A percentile compares a stretch with the other conserved stretches of the same genome.
phyloP scores from a whole-genome alignment of 768 basidiomycete species.

The Suillus brevipes region DNA sequence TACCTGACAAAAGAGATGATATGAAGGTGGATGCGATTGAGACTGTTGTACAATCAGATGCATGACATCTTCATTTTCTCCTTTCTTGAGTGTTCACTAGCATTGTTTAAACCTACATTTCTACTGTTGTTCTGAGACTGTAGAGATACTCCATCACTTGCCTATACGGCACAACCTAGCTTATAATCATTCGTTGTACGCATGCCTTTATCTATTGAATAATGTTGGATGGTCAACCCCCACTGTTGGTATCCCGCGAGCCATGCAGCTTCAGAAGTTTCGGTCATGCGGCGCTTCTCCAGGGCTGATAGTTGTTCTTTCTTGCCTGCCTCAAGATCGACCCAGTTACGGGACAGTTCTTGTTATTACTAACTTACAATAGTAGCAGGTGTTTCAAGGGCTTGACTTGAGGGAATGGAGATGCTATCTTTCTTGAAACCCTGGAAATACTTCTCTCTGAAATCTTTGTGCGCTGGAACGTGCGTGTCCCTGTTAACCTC shows the following conservation, averaged over 20 bases:
- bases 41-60: too few species aligned
- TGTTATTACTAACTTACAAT: background rate
- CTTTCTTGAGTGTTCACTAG: background rate
- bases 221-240: background rate
- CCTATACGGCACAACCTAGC: background rate
- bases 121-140: background rate
- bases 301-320: background rate
- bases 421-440: conserved; percentile 59
- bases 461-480: conserved; percentile 85
- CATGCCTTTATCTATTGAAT: background rate
- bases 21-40: background rate
- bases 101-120: background rate
- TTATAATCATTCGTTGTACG: background rate
- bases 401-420: conserved; percentile 1
- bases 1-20: background rate
- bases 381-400: background rate
- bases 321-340: background rate
- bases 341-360: background rate
- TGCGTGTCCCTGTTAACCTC: conserved; percentile 30
- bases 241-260: background rate
- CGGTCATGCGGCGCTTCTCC: background rate
- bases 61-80: background rate
- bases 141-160: background rate
- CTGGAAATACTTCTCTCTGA: conserved; percentile 85
- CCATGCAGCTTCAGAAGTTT: background rate